Base-by-base conservation (phyloP, 2,329 filamentous ascomycete species). In the Beauveria asiatica region DNA sequence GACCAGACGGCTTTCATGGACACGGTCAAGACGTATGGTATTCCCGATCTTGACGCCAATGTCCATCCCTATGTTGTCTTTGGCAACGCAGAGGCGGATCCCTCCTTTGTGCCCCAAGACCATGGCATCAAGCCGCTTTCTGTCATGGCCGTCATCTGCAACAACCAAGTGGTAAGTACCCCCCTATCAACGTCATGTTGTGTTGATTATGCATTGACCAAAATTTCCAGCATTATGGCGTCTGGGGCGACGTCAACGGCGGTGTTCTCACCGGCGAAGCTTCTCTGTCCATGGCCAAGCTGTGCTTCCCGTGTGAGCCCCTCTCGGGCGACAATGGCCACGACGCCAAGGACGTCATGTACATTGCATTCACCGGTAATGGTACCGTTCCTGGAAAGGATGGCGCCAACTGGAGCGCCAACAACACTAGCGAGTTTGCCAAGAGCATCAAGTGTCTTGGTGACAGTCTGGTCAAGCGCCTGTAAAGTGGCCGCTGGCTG, bases 181-280 rank as follows among this genome's bases (percentile, higher is more conserved):
- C 25, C 9, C 7, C 11, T 17, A 27, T 9, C 19, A 30, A 27
- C 30, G 2, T n/a, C 5, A 19, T 6, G 6, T n/a, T 19, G 33
- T 6, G 5, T 16, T 27, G 5, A 6, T 17, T 17, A 3, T 23
- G 10, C 10, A 48, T 27, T 17, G 5, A 19, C 5, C 44, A 75
- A 72, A 70, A 6, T 13, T 37, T 82, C 82, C 63, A 57, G 54
- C 44, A 54, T 37, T 53, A 83, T 63, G 80, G 79, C 5, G 69
- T 83, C 57, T 83, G 79, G 80, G 81, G 80, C 25, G 80, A 83
- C 66, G 78, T 76, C 19, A 83, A 83, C 60, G 80, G 79, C 19
- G 77, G 73, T 37, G 74, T 76, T 50, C 71, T 74, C 5, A 63
- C 67, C 19, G 80, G 81, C 27, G 81, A 83, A 63, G 74, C 78